phyloP scores from a whole-genome alignment of 2,329 filamentous ascomycete genomes.

The Nigrospora osmanthi region DNA sequence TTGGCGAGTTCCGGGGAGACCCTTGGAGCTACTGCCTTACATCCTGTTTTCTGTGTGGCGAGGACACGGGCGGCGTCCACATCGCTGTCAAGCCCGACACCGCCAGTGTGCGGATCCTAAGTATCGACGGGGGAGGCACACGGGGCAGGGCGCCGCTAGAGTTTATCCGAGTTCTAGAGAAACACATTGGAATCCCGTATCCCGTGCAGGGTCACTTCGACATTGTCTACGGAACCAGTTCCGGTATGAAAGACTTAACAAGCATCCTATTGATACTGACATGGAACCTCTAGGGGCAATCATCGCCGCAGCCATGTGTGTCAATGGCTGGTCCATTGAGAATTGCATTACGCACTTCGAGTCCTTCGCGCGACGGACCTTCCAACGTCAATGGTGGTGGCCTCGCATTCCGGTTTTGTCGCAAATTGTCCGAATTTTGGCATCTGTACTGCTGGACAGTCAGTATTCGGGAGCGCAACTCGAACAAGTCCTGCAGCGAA shows the following conservation, averaged over 20 bases:
- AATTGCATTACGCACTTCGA: slow-evolving; percentile 1
- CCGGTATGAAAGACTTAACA: slow-evolving; percentile 7
- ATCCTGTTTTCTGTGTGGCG: slow-evolving; percentile 20
- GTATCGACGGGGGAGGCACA: slow-evolving; percentile 25
- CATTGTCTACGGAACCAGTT: slow-evolving; percentile 13
- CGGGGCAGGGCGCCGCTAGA: slow-evolving; percentile 14
- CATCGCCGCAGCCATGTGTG: not conserved
- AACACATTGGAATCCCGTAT: slow-evolving; percentile 8
- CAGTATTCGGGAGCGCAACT: not conserved
- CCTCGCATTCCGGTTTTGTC: slow-evolving; percentile 5
- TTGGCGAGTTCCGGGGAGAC: slow-evolving; percentile 11
- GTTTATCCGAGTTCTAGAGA: slow-evolving; percentile 11
- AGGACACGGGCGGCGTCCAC: slow-evolving; percentile 5
- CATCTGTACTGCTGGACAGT: not conserved
- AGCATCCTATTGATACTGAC: not conserved
- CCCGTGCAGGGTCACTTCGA: slow-evolving; percentile 15
- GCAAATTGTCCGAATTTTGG: not conserved
- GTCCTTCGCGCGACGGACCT: not conserved
- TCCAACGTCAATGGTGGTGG: not conserved
- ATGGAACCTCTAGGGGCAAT: not conserved
- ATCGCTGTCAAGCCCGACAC: slow-evolving; percentile 22
- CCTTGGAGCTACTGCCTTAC: slow-evolving; percentile 15
- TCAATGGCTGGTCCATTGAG: not conserved
- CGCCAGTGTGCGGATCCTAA: slow-evolving; percentile 20
- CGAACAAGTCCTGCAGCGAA: slow-evolving; percentile 6